Evolutionary conservation across 1,139 yeast species (phyloP).

Genomic region (Zygoascus sp.): DNA sequence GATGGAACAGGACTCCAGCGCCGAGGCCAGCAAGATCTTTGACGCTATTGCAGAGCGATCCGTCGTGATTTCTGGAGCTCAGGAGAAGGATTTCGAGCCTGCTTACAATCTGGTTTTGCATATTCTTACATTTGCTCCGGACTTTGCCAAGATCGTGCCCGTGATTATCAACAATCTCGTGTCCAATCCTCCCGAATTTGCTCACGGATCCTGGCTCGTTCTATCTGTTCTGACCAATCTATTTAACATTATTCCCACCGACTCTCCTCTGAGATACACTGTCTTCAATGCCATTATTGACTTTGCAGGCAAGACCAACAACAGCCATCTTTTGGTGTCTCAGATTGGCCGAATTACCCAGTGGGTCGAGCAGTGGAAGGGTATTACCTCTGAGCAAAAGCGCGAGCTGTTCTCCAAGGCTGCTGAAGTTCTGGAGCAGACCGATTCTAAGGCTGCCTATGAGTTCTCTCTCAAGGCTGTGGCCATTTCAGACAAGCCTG

Average conservation of each 20-base stretch:
- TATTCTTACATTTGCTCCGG: conserved; percentile 35
- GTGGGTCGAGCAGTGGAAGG: conserved; percentile 40
- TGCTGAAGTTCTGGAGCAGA: conserved; percentile 26
- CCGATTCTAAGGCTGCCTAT: conserved; percentile 28
- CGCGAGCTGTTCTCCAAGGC: conserved; percentile 30
- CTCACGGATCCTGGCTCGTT: conserved; percentile 32
- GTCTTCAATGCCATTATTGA: conserved; percentile 36
- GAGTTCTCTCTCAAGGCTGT: conserved; percentile 33
- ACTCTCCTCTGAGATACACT: conserved; percentile 31
- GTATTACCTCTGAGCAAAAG: conserved; percentile 26
- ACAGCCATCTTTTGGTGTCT: conserved; percentile 34
- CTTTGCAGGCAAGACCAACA: conserved; percentile 33
- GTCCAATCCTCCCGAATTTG: conserved; percentile 26
- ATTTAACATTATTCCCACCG: conserved; percentile 38
- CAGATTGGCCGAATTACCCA: conserved; percentile 37
- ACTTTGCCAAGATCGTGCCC: conserved; percentile 33
- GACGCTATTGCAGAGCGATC: conserved; percentile 33
- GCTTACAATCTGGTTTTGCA: conserved; percentile 39
- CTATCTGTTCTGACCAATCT: conserved; percentile 39
- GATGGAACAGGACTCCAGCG: conserved; percentile 23
- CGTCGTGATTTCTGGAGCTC: conserved; percentile 31
- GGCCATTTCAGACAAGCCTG: conserved; percentile 21
- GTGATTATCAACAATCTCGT: conserved; percentile 33
- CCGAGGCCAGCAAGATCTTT: conserved; percentile 30
- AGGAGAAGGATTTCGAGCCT: conserved; percentile 40